Evolutionary conservation across 768 basidiomycete species (phyloP), one percentile per base, ranked within the genome.

Genomic region (Xanthoconium stramineum): DNA sequence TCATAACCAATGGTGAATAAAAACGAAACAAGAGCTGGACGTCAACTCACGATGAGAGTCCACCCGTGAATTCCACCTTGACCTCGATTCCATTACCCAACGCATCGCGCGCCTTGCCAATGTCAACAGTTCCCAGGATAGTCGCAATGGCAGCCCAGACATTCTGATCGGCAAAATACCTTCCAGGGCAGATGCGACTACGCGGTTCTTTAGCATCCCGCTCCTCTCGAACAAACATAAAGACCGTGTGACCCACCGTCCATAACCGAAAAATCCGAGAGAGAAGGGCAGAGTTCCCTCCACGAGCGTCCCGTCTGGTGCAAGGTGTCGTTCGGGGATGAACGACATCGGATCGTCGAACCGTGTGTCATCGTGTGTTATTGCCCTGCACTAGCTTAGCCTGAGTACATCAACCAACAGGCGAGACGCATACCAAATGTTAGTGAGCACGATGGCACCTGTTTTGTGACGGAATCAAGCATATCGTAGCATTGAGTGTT

Each of bases 261-360:
- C 69, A 50, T 70, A 70, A 32, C 66, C 59, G 30, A 68, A 70
- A 6, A 72, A 70, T 29, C 66, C 59, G 30, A 68, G 72, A 6
- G 20, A 9, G 3, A 50, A 36, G 7, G 37, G 33, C 1, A 28
- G n/a, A 10, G 38, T 24, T 5, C 42, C 60, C 17, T 61, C 56
- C 3, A 32, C 39, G 14, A 68, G 50, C 14, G 42, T 50, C n/a
- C 68, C 69, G 0, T 50, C 14, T 1, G 59, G 3, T 8, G 58
- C 60, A 13, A 86, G 63, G 70, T 81, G 83, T 38, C 85, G 75
- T 57, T 84, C 81, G 7, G 86, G 84, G 28, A 76, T 73, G 69
- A 85, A 85, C 8, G 61, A 60, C 53, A 75, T 75, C 6, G 85
- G 78, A 35, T 84, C 75, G 8, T 78, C 76, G 67, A 83, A 86